Conservation (phyloP, 495 filamentous ascomycete species). For the Podospora anserina region DNA sequence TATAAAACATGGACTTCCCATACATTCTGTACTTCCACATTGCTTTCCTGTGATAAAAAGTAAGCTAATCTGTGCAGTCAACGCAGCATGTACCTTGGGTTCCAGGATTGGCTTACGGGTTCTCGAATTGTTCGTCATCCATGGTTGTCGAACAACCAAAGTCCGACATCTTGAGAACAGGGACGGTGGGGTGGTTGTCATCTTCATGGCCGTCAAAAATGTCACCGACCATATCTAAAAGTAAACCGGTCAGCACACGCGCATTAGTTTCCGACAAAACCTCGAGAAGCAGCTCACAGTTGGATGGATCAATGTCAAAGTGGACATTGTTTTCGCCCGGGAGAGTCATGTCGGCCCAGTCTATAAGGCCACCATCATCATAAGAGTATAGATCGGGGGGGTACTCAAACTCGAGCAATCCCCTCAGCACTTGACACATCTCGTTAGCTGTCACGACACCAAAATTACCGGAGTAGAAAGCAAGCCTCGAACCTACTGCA, state of each 20-base stretch:
- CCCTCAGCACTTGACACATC: neutral
- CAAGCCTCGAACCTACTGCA: neutral
- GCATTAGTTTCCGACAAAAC: no score
- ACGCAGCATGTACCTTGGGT: neutral
- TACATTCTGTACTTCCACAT: neutral
- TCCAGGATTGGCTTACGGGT: neutral
- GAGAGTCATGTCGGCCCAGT: neutral
- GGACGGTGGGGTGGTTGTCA: neutral
- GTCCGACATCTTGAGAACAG: neutral
- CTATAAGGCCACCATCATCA: neutral
- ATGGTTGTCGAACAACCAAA: neutral
- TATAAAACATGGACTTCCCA: neutral
- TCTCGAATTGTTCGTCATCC: neutral
- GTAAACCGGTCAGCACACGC: neutral
- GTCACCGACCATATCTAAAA: neutral
- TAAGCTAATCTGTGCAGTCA: neutral
- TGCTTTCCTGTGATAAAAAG: neutral
- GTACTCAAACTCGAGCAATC: neutral
- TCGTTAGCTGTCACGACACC: neutral
- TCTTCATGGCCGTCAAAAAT: neutral
- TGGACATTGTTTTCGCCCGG: neutral
- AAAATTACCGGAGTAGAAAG: neutral
- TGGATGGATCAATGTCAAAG: slow-evolving; percentile 1
- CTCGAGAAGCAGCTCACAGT: neutral
- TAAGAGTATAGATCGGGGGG: neutral